Evolutionary conservation across 208 protist genomes (phyloP).

Genomic region (Endotrypanum monterogeii): DNA sequence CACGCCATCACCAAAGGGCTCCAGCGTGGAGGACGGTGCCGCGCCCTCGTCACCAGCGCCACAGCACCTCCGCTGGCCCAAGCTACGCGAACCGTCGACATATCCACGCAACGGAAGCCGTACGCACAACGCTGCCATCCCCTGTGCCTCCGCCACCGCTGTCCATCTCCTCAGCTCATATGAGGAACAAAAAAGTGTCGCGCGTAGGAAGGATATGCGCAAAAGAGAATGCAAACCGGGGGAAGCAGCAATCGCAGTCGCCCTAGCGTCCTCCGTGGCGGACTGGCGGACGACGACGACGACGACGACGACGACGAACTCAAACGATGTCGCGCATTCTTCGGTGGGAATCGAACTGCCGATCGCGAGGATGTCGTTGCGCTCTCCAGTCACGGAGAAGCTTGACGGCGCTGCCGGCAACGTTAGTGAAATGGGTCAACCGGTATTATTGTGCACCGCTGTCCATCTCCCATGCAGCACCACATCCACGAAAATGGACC

Average conservation of each 20-base stretch:
- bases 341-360: not conserved
- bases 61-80: not conserved
- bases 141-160: not conserved
- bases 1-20: not conserved
- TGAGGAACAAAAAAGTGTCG: not conserved
- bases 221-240: not conserved
- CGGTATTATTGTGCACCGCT: not conserved
- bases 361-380: conserved; percentile 19
- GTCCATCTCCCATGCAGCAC: not conserved
- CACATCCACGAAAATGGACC: not conserved
- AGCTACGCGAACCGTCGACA: not conserved
- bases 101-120: not conserved
- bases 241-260: not conserved
- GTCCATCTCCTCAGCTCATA: not conserved
- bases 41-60: not conserved
- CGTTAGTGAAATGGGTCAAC: not conserved
- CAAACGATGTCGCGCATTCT: not conserved
- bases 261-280: not conserved
- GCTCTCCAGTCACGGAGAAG: conserved; percentile 4
- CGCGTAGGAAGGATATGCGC: not conserved
- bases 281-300: not conserved
- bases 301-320: not conserved
- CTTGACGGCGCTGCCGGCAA: conserved; percentile 12
- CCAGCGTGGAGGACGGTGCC: not conserved
- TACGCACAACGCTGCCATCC: not conserved